A percentile compares a stretch with the other conserved stretches of the same genome.
Conservation (phyloP, 2,329 filamentous ascomycete genomes). For the Diaporthe batatas region DNA sequence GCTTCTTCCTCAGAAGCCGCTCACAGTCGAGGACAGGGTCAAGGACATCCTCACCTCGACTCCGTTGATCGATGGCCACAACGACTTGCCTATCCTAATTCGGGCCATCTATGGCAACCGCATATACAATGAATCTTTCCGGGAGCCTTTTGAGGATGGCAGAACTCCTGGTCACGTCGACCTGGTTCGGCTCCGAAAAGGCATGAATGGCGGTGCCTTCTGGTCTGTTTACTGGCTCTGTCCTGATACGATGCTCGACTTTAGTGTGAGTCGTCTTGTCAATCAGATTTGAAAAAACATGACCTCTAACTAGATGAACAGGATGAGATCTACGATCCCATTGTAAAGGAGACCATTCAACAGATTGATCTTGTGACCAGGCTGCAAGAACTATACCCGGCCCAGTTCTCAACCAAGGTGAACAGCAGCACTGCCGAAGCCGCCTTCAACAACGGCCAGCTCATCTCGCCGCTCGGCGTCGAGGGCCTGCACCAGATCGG, state of each 20-base stretch:
- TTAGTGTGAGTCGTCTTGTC: slow-evolving; percentile 58
- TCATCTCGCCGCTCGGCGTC: slow-evolving; percentile 84
- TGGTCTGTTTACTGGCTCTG: slow-evolving; percentile 91
- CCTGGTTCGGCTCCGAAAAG: slow-evolving; percentile 78
- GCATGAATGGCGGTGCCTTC: slow-evolving; percentile 86
- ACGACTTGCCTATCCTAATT: slow-evolving; percentile 85
- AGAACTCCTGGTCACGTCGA: slow-evolving; percentile 81
- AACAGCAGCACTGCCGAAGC: slow-evolving; percentile 72
- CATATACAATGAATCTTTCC: slow-evolving; percentile 82
- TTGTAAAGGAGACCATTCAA: slow-evolving; percentile 76
- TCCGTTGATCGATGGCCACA: slow-evolving; percentile 81
- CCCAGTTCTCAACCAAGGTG: slow-evolving; percentile 75
- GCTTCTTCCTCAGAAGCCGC: slow-evolving; percentile 8
- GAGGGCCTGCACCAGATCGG: slow-evolving; percentile 96
- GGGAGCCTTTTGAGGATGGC: slow-evolving; percentile 79
- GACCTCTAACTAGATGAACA: neutral
- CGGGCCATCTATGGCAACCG: slow-evolving; percentile 78
- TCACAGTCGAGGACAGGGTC: slow-evolving; percentile 60
- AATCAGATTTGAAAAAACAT: neutral
- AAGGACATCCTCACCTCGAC: slow-evolving; percentile 59
- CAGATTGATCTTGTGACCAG: slow-evolving; percentile 81
- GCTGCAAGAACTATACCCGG: slow-evolving; percentile 73
- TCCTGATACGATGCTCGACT: slow-evolving; percentile 78
- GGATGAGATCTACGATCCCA: slow-evolving; percentile 37
- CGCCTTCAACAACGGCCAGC: slow-evolving; percentile 70